Evolutionary conservation across 305 asterid genomes (phyloP).

Genomic region (Fraxinus sp.): DNA sequence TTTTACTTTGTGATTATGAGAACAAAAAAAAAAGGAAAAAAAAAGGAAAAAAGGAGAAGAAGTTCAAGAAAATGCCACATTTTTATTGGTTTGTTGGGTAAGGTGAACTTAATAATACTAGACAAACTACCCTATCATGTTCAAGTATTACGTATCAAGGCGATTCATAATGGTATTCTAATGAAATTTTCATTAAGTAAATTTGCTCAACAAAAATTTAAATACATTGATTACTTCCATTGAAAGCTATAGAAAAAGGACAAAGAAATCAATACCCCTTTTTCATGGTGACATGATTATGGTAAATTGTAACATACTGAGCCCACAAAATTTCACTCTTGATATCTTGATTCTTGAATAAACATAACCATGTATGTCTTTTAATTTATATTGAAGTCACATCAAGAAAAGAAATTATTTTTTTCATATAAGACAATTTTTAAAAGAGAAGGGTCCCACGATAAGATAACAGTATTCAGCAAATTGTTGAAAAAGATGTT

Average conservation of each 20-base stretch:
- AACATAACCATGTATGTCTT: not conserved
- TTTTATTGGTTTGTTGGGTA: not conserved
- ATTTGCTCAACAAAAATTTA: not conserved
- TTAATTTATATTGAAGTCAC: not conserved
- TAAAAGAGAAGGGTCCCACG: not conserved
- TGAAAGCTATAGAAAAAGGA: not conserved
- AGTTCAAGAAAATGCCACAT: not conserved
- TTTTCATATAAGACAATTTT: not conserved
- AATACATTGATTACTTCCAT: not conserved
- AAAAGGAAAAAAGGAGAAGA: too few relatives aligned
- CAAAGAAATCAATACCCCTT: not conserved
- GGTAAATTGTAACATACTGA: not conserved
- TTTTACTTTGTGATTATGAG: slow-evolving; percentile 3
- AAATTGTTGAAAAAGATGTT: not conserved
- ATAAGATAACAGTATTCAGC: not conserved
- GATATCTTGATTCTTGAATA: not conserved
- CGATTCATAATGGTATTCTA: not conserved
- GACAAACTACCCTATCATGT: not conserved
- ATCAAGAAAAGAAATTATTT: not conserved
- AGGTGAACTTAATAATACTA: not conserved
- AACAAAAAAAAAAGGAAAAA: not conserved
- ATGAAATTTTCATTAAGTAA: not conserved
- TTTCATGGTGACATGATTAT: not conserved
- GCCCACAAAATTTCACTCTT: slow-evolving; percentile 3
- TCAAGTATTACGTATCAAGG: not conserved